A percentile compares a stretch with the other conserved stretches of the same genome.
Conservation (phyloP, 2,329 filamentous ascomycete species). For the Trichoderma guizhouense region DNA sequence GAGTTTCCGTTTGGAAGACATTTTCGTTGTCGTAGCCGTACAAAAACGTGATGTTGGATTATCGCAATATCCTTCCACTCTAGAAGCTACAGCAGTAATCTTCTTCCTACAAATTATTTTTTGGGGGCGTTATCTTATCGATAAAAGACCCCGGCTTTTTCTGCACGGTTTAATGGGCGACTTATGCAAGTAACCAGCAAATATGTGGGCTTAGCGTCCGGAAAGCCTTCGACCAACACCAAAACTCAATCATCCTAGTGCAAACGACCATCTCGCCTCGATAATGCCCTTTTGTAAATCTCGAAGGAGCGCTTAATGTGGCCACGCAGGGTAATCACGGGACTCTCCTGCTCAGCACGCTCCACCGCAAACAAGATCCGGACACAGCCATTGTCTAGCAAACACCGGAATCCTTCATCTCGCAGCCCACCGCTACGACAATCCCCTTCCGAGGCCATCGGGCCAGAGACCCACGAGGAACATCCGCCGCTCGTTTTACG, state of each 20-base stretch:
- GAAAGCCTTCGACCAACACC: not conserved
- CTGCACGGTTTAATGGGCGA: not conserved
- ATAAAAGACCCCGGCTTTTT: not conserved
- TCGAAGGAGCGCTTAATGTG: not conserved
- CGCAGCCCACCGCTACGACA: not conserved
- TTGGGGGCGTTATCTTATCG: not conserved
- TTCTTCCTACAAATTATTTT: not conserved
- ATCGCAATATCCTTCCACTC: not conserved
- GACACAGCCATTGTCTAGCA: not conserved
- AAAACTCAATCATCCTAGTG: not conserved
- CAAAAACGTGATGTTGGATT: not conserved
- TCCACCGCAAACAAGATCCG: not conserved
- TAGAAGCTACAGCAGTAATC: not conserved
- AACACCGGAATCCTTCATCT: not conserved
- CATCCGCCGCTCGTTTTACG: not conserved
- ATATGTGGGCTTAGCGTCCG: not conserved
- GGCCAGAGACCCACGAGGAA: not conserved
- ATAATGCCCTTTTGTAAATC: not conserved
- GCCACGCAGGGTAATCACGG: not conserved
- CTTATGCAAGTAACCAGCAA: slow-evolving; percentile 14
- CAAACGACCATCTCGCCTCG: not conserved
- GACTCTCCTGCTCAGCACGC: not conserved
- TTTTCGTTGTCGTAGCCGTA: not conserved
- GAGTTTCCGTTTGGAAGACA: slow-evolving; percentile 38
- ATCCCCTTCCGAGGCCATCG: not conserved